These are phyloP conservation scores for Phytophthora sojae DNA, from an alignment of 352 stramenopile genomes.

Conservation along the genomic window DNA sequence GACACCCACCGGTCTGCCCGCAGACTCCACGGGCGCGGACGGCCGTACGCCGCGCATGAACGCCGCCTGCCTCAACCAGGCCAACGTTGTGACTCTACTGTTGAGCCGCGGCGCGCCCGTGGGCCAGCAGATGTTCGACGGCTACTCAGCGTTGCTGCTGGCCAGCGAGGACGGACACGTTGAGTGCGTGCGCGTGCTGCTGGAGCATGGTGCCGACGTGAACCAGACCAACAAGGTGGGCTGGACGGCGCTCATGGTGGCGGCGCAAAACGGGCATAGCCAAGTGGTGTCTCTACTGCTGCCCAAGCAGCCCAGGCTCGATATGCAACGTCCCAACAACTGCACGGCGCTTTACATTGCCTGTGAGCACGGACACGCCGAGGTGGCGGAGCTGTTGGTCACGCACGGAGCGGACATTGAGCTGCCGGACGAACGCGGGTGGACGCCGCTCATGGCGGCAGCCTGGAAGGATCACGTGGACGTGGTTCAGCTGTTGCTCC, in stretches of 20 bases:
- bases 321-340: background rate
- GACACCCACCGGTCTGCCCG: background rate
- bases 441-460: background rate
- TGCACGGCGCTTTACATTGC: background rate
- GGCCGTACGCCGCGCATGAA: constrained; percentile 25
- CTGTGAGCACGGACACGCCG: background rate
- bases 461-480: too few species aligned
- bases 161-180: too few species aligned
- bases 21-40: constrained; percentile 1
- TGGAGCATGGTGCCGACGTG: constrained; percentile 2
- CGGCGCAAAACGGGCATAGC: background rate
- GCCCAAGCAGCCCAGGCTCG: background rate
- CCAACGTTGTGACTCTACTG: constrained; percentile 11
- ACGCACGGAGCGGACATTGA: constrained; percentile 2
- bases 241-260: background rate
- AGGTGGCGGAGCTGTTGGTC: background rate
- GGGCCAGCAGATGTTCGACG: constrained; percentile 6
- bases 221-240: background rate
- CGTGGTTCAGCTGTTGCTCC: background rate
- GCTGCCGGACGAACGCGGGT: constrained; percentile 3
- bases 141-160: constrained; percentile 1
- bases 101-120: constrained; percentile 8
- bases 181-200: too few species aligned
- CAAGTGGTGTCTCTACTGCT: constrained; percentile 10
- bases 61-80: constrained; percentile 10